Evolutionary conservation across 345 rosid genomes (phyloP), one percentile per base, ranked within the genome.

Genomic region (Cochlearia excelsa): DNA sequence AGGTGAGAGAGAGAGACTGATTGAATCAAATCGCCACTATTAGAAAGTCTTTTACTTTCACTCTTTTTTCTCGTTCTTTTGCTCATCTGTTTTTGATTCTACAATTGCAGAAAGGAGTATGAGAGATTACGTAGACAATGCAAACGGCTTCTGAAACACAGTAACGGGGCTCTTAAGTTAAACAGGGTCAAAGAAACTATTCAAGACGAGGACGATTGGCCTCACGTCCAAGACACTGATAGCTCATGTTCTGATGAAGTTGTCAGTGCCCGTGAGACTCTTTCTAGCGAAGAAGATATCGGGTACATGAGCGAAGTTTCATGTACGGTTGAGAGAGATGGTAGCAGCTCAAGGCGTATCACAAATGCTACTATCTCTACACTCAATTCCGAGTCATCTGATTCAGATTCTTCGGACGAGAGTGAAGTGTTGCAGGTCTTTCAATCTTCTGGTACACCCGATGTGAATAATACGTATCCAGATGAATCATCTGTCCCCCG

Each of bases 101-200:
- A 28, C 65, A 43, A 44, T 26, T 80, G 80, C 80, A 93, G 99
- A 75, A 93, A 83, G 77, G 81, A 84, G 66, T 93, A 88, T 81
- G 91, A 93, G 76, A 82, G 84, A 70, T 81, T 93, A n/a, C 89
- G 95, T 2, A 83, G 80, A 61, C 79, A 74, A 68, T 86, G 97
- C 59, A 71, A 74, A 35, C 76, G 57, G 56, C 83, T 85, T 41
- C 81, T 69, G 35, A 85, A 79, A 61, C 78, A 42, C 52, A 59
- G 56, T 37, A 65, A 51, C 26, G 67, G 78, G 62, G 73, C 69
- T 59, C 77, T 53, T 42, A 81, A 78, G 65, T 56, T 70, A 54
- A 72, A 74, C 63, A 79, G 61, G 38, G 56, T 40, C 37, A 54
- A 60, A 47, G 82, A 59, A 57, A 46, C 72, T 50, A 61, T 57